A percentile compares a stretch with the other conserved stretches of the same genome.
These are phyloP conservation scores for Oenanthe sinensis DNA, from an alignment of 129 eudicot genomes.

Conservation along the genomic window DNA sequence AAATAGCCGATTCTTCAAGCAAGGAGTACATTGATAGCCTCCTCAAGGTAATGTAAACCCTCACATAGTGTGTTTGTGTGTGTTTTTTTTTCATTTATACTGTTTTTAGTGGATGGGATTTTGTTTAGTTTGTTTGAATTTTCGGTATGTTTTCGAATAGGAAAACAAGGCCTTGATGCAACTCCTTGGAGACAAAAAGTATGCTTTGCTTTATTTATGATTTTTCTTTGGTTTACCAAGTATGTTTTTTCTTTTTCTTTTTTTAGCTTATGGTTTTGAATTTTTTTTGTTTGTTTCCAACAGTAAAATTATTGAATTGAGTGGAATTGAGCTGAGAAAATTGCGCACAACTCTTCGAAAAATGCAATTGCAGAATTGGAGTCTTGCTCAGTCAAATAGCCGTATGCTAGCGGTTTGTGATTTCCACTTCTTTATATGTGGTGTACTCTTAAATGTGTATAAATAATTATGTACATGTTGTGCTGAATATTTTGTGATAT, in stretches of 20 bases:
- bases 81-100: neutral
- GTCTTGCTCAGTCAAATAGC: slow-evolving; percentile 71
- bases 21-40: slow-evolving; percentile 51
- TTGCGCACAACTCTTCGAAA: slow-evolving; percentile 46
- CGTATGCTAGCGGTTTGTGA: slow-evolving; percentile 63
- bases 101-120: neutral
- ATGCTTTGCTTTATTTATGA: slow-evolving; percentile 9
- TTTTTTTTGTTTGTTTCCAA: neutral
- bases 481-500: neutral
- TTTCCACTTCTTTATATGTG: neutral
- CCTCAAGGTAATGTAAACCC: slow-evolving; percentile 30
- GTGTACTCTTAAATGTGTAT: neutral
- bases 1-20: slow-evolving; percentile 18
- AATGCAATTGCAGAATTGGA: slow-evolving; percentile 77
- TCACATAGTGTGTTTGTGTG: neutral
- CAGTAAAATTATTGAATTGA: slow-evolving; percentile 66
- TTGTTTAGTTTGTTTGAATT: slow-evolving; percentile 7
- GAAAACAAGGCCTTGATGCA: slow-evolving; percentile 56
- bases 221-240: neutral
- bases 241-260: neutral
- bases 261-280: neutral
- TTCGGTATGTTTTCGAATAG: slow-evolving; percentile 30
- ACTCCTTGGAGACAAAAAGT: slow-evolving; percentile 66
- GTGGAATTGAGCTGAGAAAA: slow-evolving; percentile 56
- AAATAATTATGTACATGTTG: neutral